Base-by-base conservation (phyloP, 2,329 filamentous ascomycete species). In the Cladophialophora bantiana region DNA sequence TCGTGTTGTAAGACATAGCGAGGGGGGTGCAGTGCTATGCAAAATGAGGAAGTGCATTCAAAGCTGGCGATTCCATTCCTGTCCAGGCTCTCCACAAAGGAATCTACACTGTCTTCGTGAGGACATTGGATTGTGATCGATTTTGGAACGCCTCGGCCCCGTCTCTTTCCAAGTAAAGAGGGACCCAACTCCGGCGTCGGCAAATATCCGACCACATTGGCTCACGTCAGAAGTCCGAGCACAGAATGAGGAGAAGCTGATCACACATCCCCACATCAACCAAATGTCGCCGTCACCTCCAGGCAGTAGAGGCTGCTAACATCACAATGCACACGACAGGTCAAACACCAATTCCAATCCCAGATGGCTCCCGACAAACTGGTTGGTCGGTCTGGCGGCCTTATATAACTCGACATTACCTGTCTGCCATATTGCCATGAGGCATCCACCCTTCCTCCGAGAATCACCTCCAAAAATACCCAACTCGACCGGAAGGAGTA, bases 1-100 rank as follows among this genome's bases (percentile, higher is more conserved):
- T 52, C 69, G 59, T 69, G 65, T 65, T 59, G 62, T n/a, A 71
- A 68, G 60, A 38, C 62, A 50, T 68, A 67, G 56, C 31, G 10
- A 36, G 26, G 35, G 15, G 18, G 57, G 35, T 13, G 40, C n/a
- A 32, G 36, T 20, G 34, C 53, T 56, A 13, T 10, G 34, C 13
- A 59, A 26, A 13, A 12, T 3, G 9, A 26, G 45, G 18, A 26
- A 26, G 18, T 50, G 45, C 9, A 12, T 31, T 10, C 18, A 3
- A 7, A 42, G 40, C 40, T 1, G 40, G 13, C 40, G n/a, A 42
- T 18, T 5, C 7, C 40, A 42, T 9, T 42, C 40, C 40, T n/a
- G 7, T 42, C 3, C 3, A 10, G 9, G 12, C 2, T 50, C 18
- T 31, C 4, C 7, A 31, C 5, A 31, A 31, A 50, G n/a, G 9